Conservation (phyloP, 495 filamentous ascomycete genomes). For the Neurospora sp. region DNA sequence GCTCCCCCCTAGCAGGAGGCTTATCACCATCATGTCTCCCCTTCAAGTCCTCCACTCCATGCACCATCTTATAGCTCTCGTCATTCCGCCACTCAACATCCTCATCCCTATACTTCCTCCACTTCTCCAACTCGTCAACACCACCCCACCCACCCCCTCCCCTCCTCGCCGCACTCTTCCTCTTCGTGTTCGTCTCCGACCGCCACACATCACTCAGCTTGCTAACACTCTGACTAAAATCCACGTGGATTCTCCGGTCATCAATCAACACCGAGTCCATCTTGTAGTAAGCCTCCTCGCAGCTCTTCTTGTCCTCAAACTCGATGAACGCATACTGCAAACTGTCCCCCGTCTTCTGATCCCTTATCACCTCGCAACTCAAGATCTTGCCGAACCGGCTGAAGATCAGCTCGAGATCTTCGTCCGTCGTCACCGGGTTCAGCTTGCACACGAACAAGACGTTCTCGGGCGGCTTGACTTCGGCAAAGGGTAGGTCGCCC, state of each 20-base stretch:
- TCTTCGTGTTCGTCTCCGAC: constrained; percentile 74
- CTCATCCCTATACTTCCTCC: constrained; percentile 75
- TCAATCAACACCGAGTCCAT: constrained; percentile 97
- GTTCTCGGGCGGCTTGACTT: constrained; percentile 96
- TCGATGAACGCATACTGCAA: constrained; percentile 98
- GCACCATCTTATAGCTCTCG: constrained; percentile 66
- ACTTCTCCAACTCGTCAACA: constrained; percentile 74
- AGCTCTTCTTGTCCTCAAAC: constrained; percentile 83
- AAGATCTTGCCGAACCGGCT: constrained; percentile 92
- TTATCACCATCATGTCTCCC: constrained; percentile 29
- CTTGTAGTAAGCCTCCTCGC: constrained; percentile 95
- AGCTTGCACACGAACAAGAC: constrained; percentile 97
- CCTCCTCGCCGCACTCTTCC: constrained; percentile 38
- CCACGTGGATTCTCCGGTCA: constrained; percentile 95
- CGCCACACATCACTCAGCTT: constrained; percentile 88
- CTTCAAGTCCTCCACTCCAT: constrained; percentile 61
- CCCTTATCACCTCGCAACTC: constrained; percentile 92
- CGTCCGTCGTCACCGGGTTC: constrained; percentile 90
- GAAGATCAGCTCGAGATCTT: constrained; percentile 91
- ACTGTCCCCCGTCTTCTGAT: constrained; percentile 88
- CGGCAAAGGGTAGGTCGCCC: constrained; percentile 92
- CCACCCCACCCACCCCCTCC: constrained; percentile 89
- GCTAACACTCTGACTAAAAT: constrained; percentile 95
- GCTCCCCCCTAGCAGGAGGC: not conserved
- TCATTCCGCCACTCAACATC: constrained; percentile 37